phyloP scores from a whole-genome alignment of 2,329 filamentous ascomycete genomes.

The Keithomyces neogunnii region DNA sequence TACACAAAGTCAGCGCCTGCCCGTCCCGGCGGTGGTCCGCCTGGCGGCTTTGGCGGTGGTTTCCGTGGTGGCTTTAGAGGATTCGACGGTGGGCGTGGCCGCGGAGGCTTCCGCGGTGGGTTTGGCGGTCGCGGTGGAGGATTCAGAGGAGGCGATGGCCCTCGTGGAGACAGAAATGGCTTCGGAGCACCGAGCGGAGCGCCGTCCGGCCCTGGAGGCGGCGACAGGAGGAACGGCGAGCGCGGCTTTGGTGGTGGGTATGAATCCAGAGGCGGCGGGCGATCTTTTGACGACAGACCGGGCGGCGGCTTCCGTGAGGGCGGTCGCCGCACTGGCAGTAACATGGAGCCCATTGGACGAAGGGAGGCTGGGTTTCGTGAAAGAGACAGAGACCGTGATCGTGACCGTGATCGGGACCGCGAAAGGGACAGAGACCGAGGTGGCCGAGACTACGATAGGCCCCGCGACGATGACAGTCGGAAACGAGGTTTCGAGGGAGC shows the following conservation, averaged over 20 bases:
- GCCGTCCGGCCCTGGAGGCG: slow-evolving; percentile 48
- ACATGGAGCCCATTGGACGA: slow-evolving; percentile 74
- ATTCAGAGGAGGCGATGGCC: slow-evolving; percentile 35
- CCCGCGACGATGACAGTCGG: slow-evolving; percentile 49
- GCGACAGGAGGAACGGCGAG: slow-evolving; percentile 33
- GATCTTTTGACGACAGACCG: slow-evolving; percentile 52
- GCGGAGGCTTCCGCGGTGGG: slow-evolving; percentile 29
- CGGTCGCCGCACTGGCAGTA: slow-evolving; percentile 58
- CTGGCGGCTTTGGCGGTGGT: slow-evolving; percentile 43
- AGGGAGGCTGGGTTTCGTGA: slow-evolving; percentile 50
- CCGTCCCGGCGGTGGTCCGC: slow-evolving; percentile 50
- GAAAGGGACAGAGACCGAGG: slow-evolving; percentile 20
- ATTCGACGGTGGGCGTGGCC: slow-evolving; percentile 34
- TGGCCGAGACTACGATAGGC: slow-evolving; percentile 38
- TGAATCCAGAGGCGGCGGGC: slow-evolving; percentile 44
- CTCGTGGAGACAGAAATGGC: slow-evolving; percentile 34
- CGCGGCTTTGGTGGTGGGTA: slow-evolving; percentile 39
- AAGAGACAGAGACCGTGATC: slow-evolving; percentile 40
- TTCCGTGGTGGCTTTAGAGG: slow-evolving; percentile 38
- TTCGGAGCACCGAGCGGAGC: slow-evolving; percentile 45
- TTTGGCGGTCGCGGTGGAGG: slow-evolving; percentile 47
- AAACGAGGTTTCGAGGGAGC: slow-evolving; percentile 71
- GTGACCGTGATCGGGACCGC: slow-evolving; percentile 33
- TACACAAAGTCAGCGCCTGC: slow-evolving; percentile 82
- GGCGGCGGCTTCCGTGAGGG: slow-evolving; percentile 33